Percentiles rank a stretch among this genome's conserved stretches.
Evolutionary conservation across 495 filamentous ascomycete genomes (phyloP).

Genomic region (Penicillium bovifimosum): DNA sequence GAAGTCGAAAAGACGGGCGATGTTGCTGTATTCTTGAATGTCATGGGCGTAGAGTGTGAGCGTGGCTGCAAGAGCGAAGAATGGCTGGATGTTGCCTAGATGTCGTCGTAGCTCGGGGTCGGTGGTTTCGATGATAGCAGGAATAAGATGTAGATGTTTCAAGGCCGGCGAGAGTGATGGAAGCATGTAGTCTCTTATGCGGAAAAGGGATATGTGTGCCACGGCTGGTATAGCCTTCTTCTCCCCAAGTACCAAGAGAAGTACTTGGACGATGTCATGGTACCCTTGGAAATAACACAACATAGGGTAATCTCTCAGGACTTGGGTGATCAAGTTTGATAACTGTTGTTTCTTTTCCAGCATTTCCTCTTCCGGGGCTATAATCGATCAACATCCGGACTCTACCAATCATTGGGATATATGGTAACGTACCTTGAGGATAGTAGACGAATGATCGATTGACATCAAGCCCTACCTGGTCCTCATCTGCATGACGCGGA

Average conservation of each 20-base stretch:
- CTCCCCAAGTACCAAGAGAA: constrained; percentile 73
- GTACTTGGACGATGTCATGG: constrained; percentile 97
- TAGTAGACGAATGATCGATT: constrained; percentile 97
- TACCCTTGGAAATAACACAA: constrained; percentile 98
- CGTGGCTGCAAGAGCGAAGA: constrained; percentile 85
- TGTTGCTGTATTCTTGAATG: constrained; percentile 82
- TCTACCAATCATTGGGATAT: background rate
- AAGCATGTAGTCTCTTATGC: constrained; percentile 97
- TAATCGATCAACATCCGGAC: constrained; percentile 1
- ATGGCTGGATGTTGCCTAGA: constrained; percentile 72
- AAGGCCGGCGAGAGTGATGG: constrained; percentile 77
- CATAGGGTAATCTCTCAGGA: constrained; percentile 74
- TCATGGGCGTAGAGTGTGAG: constrained; percentile 95
- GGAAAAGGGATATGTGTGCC: constrained; percentile 73
- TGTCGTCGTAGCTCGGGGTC: constrained; percentile 66
- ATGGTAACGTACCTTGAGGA: constrained; percentile 59
- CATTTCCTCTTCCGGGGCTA: constrained; percentile 51
- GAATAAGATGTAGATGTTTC: constrained; percentile 77
- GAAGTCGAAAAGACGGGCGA: constrained; percentile 85
- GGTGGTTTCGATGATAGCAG: constrained; percentile 64
- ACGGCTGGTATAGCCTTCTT: constrained; percentile 53
- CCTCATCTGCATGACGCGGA: constrained; percentile 71
- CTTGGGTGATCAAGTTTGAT: constrained; percentile 65
- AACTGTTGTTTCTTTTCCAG: constrained; percentile 63
- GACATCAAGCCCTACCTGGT: constrained; percentile 86